phyloP scores from a whole-genome alignment of 495 filamentous ascomycete species.

The Penicillium longicatenatum region DNA sequence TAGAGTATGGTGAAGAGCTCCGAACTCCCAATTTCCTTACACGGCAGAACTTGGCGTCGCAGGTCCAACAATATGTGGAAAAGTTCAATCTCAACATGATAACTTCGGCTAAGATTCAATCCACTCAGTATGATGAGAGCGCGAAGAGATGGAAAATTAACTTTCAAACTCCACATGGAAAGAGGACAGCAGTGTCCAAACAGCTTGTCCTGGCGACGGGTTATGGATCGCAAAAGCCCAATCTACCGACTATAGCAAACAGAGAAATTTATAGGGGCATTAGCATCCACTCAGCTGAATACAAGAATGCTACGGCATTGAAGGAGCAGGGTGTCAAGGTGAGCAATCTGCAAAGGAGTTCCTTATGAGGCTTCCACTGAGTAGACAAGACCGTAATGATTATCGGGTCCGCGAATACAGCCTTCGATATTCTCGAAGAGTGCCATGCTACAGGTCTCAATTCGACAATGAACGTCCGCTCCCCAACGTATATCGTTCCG shows the following conservation, averaged over 20 bases:
- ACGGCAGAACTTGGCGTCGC: constrained; percentile 36
- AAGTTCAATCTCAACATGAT: constrained; percentile 39
- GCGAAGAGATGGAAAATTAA: constrained; percentile 32
- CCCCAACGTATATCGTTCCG: constrained; percentile 36
- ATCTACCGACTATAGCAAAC: constrained; percentile 29
- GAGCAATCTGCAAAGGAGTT: too few relatives aligned
- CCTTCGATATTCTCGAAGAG: constrained; percentile 49
- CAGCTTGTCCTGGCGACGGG: constrained; percentile 38
- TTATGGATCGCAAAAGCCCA: constrained; percentile 30
- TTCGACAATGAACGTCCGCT: constrained; percentile 44
- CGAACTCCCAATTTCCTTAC: constrained; percentile 36
- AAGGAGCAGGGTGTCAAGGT: constrained; percentile 20
- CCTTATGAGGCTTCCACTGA: neutral
- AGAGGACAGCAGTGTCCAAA: constrained; percentile 15
- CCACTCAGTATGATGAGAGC: constrained; percentile 25
- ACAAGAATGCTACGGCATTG: constrained; percentile 23
- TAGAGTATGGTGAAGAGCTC: constrained; percentile 22
- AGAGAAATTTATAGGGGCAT: constrained; percentile 32
- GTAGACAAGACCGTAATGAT: constrained; percentile 37
- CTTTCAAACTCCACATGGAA: constrained; percentile 19
- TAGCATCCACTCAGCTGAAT: constrained; percentile 38
- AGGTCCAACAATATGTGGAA: constrained; percentile 34
- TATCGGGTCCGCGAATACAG: constrained; percentile 50
- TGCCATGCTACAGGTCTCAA: constrained; percentile 38
- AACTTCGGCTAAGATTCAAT: constrained; percentile 29